Evolutionary conservation across 371 early-diverging fungal genomes (phyloP), one percentile per base, ranked within the genome.

Genomic region (Dinochytrium kinnereticum): DNA sequence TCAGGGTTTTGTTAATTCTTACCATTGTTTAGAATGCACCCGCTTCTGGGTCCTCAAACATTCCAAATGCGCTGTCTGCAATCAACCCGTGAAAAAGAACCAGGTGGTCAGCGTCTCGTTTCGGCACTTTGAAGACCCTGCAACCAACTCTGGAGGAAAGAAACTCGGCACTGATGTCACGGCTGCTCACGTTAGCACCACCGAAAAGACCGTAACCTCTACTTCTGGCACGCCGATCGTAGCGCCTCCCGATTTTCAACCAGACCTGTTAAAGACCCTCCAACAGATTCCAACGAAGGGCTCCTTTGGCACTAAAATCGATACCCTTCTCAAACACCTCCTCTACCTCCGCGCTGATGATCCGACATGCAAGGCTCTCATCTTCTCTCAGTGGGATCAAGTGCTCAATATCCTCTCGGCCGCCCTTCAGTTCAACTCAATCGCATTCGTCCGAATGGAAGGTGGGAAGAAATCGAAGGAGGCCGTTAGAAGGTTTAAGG

Each of bases 351-450:
- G 82, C 28, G 49, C 67, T 33, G 79, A 78, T 26, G 79, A 80
- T 55, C 81, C 84, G 0, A 71, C 72, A 5, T 86, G 83, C n/a
- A 91, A 91, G 77, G 82, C 85, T 17, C 80, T 91, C 0, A 81
- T 91, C 1, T 92, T 92, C 75, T 91, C 91, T 1, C 93, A 92
- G 61, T 92, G 91, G 91, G 78, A 81, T 13, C 79, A 82, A 33
- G 87, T 90, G 0, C 80, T 92, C 28, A 77, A 84, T 1, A 81
- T 91, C 53, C 66, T 92, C 7, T 81, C 77, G 7, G 67, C 70
- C 1, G 89, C 88, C 5, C 71, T 91, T 5, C 37, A 65, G 7
- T 76, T 65, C 21, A 91, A 92, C 66, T 68, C 73, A 7, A 90
- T 91, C 65, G 76, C 81, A 17, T 84, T 71, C 78, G 84, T 87